A percentile compares a stretch with the other conserved stretches of the same genome.
These are phyloP conservation scores for Ustilago cynodontis DNA, from an alignment of 1,284 basidiomycete species.

Conservation along the genomic window DNA sequence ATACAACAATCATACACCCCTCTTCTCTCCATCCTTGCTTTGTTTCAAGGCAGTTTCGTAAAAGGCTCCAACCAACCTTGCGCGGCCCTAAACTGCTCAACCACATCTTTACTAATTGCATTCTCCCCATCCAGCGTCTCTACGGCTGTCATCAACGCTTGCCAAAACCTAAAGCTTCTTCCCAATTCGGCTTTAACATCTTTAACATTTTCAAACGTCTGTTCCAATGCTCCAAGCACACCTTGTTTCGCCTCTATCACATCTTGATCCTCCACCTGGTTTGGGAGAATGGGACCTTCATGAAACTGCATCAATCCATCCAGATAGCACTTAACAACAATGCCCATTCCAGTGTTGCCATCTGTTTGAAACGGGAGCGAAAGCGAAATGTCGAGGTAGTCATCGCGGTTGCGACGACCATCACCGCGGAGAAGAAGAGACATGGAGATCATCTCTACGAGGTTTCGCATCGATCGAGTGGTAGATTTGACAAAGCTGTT, in stretches of 20 bases:
- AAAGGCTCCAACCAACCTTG: conserved; percentile 85
- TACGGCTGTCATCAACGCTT: conserved; percentile 88
- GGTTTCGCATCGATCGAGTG: conserved; percentile 86
- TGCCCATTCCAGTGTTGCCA: conserved; percentile 96
- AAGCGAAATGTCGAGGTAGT: conserved; percentile 89
- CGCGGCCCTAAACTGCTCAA: conserved; percentile 93
- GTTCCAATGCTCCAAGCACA: conserved; percentile 90
- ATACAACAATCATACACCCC: too few species aligned
- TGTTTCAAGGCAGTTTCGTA: conserved; percentile 36
- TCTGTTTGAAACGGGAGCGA: conserved; percentile 83
- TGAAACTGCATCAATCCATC: conserved; percentile 85
- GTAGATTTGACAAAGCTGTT: conserved; percentile 95
- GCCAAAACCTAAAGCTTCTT: conserved; percentile 97
- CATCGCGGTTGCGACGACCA: conserved; percentile 85
- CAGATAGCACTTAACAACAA: conserved; percentile 87
- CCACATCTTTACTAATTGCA: conserved; percentile 82
- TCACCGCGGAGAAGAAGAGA: conserved; percentile 92
- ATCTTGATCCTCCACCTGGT: conserved; percentile 77
- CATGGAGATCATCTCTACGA: conserved; percentile 89
- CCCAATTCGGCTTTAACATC: conserved; percentile 87
- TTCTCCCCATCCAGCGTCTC: conserved; percentile 78
- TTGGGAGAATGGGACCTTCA: conserved; percentile 74
- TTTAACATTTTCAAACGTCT: conserved; percentile 91
- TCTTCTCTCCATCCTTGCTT: not conserved
- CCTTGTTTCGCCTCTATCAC: conserved; percentile 85